Conservation (phyloP, 352 stramenopile species). For the Discostella stelligera region DNA sequence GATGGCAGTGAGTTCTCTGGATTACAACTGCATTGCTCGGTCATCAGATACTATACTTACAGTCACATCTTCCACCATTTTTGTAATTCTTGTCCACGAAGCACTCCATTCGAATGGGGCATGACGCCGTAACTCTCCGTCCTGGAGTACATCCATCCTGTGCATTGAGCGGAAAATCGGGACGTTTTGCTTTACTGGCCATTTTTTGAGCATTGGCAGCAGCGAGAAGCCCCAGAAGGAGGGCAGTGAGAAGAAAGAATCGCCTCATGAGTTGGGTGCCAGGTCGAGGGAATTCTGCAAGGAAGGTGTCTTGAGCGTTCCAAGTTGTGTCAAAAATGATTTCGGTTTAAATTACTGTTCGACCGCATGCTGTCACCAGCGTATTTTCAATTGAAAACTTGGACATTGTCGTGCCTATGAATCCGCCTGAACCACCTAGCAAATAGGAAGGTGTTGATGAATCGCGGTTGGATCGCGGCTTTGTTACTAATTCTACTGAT, state of each 20-base stretch:
- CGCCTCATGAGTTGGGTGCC: neutral
- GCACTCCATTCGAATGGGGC: slow-evolving; percentile 40
- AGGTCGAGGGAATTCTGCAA: too few relatives aligned
- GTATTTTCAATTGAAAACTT: too few relatives aligned
- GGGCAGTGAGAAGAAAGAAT: slow-evolving; percentile 2
- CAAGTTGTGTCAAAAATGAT: neutral
- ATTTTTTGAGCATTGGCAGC: slow-evolving; percentile 8
- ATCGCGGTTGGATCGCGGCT: too few relatives aligned
- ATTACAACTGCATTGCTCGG: neutral
- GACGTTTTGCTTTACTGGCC: slow-evolving; percentile 2
- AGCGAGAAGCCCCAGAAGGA: slow-evolving; percentile 30
- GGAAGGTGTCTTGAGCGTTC: too few relatives aligned
- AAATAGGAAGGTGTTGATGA: too few relatives aligned
- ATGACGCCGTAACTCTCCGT: neutral
- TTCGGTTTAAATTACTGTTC: neutral
- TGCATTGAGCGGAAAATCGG: slow-evolving; percentile 8
- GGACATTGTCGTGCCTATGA: too few relatives aligned
- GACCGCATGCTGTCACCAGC: too few relatives aligned
- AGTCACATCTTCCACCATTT: slow-evolving; percentile 42
- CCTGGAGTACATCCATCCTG: slow-evolving; percentile 26
- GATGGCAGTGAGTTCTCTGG: neutral
- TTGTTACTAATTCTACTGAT: too few relatives aligned
- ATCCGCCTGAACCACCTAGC: too few relatives aligned
- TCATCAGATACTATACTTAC: slow-evolving; percentile 4
- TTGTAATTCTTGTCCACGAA: slow-evolving; percentile 25